These are phyloP conservation scores for Pythium aristosporum DNA, from an alignment of 352 stramenopile genomes.

Conservation along the genomic window DNA sequence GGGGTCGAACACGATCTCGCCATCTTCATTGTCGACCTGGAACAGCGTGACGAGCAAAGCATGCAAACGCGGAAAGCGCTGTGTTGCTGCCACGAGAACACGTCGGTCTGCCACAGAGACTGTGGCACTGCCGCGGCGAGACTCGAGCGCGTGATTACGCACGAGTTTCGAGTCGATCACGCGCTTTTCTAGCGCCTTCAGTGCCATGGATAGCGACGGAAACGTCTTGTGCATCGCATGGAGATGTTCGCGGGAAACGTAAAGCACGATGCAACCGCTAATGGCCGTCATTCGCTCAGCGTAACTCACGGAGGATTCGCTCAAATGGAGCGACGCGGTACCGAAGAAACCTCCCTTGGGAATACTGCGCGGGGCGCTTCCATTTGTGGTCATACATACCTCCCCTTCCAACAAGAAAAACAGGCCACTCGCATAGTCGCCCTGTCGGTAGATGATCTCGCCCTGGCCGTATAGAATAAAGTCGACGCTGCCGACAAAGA, in stretches of 20 bases:
- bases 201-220: conserved; percentile 56
- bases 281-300: conserved; percentile 54
- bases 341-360: conserved; percentile 53
- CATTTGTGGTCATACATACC: conserved; percentile 43
- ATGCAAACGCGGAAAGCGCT: background rate
- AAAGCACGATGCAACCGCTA: conserved; percentile 58
- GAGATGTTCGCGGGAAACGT: conserved; percentile 50
- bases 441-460: conserved; percentile 60
- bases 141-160: conserved; percentile 29
- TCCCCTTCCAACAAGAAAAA: conserved; percentile 64
- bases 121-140: conserved; percentile 15
- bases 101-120: conserved; percentile 11
- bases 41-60: conserved; percentile 4
- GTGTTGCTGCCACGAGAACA: background rate
- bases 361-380: conserved; percentile 32
- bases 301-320: conserved; percentile 43
- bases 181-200: conserved; percentile 56
- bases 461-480: conserved; percentile 65
- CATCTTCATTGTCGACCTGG: conserved; percentile 25
- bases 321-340: conserved; percentile 47
- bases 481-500: conserved; percentile 48
- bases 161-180: conserved; percentile 47
- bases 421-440: conserved; percentile 56
- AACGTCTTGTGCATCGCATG: conserved; percentile 61
- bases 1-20: conserved; percentile 42